phyloP scores from a whole-genome alignment of 495 filamentous ascomycete genomes.

The Chaetomium cochliodes region DNA sequence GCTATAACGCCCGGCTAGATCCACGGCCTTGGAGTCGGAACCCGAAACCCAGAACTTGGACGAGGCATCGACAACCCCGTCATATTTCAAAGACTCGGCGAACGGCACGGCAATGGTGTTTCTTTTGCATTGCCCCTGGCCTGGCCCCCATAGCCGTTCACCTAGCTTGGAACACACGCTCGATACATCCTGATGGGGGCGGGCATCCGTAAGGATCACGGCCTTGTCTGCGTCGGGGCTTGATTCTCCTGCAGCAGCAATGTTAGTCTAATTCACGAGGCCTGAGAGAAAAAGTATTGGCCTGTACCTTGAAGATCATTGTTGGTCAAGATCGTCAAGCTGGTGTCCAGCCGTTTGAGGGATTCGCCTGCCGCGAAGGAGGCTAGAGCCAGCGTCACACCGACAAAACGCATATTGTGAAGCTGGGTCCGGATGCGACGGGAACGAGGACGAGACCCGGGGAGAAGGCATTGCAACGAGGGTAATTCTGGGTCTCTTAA shows the following conservation, averaged over 20 bases:
- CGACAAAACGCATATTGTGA: conserved; percentile 21
- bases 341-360: conserved; percentile 39
- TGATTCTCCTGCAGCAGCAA: conserved; percentile 30
- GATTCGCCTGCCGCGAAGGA: conserved; percentile 29
- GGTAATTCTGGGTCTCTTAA: not conserved
- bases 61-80: conserved; percentile 24
- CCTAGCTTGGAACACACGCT: conserved; percentile 30
- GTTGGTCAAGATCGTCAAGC: conserved; percentile 40
- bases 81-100: conserved; percentile 43
- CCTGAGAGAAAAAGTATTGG: not conserved
- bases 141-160: conserved; percentile 45
- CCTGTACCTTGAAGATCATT: conserved; percentile 46
- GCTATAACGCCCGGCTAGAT: conserved; percentile 7
- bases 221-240: conserved; percentile 42
- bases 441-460: not conserved
- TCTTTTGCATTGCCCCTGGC: conserved; percentile 29
- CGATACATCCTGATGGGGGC: conserved; percentile 18
- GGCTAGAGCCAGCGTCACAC: conserved; percentile 20
- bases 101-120: conserved; percentile 31
- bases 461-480: not conserved
- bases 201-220: conserved; percentile 41
- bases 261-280: conserved; percentile 14
- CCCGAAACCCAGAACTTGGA: conserved; percentile 42
- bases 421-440: not conserved
- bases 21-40: conserved; percentile 14